Base-by-base conservation (phyloP, 176 grass and related monocot genomes). In the Ensete ventricosum region DNA sequence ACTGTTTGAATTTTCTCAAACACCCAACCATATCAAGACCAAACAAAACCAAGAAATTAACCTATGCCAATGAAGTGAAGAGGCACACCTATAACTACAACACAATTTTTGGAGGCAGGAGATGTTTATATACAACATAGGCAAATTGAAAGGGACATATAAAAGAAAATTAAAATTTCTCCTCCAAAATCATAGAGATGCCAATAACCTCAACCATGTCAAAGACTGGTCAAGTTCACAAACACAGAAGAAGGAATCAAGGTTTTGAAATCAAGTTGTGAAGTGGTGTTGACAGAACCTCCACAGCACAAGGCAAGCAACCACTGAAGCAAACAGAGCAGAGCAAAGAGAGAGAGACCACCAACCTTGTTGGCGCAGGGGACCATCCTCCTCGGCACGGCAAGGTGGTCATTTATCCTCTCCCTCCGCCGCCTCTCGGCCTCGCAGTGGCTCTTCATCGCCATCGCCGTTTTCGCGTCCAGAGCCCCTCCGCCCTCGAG, bases 361-460 rank as follows among this genome's bases (percentile, higher is more conserved):
- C 72, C 81, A 9, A 95, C 96, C 88, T 99, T 91, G 55, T 89
- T 83, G 17, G 84, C 71, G 79, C 79, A 82, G 69, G 83, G 85
- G 19, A 99, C 53, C 91, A 99, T 94, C 84, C 73, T 77, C 10
- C 96, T 82, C 74, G 95, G 84, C 50, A 83, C 83, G 83, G 84
- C 43, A 77, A 99, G 83, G 77, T 99, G 96, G 29, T 81, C 79
- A 82, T 99, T 99, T 78, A 99, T 99, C 73, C 96, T 91, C 83
- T 99, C 91, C 83, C 96, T 82, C 2, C 91, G 81, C 68, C 91
- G 87, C 83, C 88, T 89, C 86, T 99, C 96, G 48, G 84, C 96
- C 82, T 99, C 91, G 81, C 96, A 91, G 66, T 99, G 96, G 78
- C 72, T 95, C 83, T 84, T 99, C 70, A 94, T 80, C 1, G 95